Percentiles rank a stretch among this genome's conserved stretches.
Evolutionary conservation across 352 stramenopile species (phyloP).

Genomic region (Pythium sp.): DNA sequence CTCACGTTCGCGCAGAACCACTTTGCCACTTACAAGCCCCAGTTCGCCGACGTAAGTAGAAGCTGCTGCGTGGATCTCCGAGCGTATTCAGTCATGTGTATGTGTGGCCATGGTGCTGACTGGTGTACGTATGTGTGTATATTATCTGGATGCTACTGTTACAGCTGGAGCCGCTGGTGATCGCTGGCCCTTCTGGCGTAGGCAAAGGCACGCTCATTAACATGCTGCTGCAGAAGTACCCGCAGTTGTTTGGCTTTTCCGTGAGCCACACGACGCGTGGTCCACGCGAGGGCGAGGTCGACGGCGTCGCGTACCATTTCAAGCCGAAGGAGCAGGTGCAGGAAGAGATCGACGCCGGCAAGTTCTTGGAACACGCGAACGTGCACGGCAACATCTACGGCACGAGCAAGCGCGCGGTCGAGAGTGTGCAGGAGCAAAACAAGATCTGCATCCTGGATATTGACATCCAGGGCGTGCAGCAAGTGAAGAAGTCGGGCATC

Average conservation of each 20-base stretch:
- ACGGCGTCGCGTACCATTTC: constrained; percentile 98
- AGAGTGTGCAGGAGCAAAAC: constrained; percentile 88
- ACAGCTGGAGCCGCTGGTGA: constrained; percentile 84
- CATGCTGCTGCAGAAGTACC: constrained; percentile 83
- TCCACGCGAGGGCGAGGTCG: constrained; percentile 91
- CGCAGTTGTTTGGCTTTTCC: constrained; percentile 92
- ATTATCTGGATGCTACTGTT: neutral
- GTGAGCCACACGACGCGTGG: constrained; percentile 97
- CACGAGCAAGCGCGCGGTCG: constrained; percentile 91
- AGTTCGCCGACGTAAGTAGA: constrained; percentile 33
- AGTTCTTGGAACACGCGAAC: constrained; percentile 97
- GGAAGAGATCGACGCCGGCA: constrained; percentile 90
- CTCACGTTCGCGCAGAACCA: constrained; percentile 73
- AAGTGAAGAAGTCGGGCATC: constrained; percentile 90
- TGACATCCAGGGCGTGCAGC: constrained; percentile 96
- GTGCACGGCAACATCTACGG: constrained; percentile 98
- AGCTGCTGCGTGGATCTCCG: neutral
- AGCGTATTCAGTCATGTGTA: neutral
- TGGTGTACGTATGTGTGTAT: neutral
- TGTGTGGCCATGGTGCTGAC: neutral
- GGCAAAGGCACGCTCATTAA: constrained; percentile 97
- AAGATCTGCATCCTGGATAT: constrained; percentile 99
- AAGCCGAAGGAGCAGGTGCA: constrained; percentile 91
- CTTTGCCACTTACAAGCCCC: constrained; percentile 74
- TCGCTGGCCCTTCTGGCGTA: constrained; percentile 89